These are phyloP conservation scores for Saccharomycopsis schoenii DNA, from an alignment of 805 yeast species.

Conservation along the genomic window DNA sequence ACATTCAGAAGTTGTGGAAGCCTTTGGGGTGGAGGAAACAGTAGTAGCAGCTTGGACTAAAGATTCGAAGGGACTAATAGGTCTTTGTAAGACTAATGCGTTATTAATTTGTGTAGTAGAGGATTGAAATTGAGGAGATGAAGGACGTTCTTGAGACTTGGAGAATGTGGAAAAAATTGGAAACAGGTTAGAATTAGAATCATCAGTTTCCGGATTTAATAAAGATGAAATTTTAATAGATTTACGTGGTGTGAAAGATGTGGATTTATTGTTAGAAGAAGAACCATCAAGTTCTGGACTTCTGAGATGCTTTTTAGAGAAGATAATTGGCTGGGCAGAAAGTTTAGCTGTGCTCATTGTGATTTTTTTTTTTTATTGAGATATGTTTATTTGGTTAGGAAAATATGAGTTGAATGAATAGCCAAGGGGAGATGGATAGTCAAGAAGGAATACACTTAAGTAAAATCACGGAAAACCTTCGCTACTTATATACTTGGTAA, in stretches of 20 bases:
- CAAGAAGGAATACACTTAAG: not conserved
- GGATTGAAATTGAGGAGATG: constrained; percentile 10
- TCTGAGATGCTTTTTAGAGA: not conserved
- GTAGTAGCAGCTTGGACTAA: not conserved
- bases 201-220: constrained; percentile 9
- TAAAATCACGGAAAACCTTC: not conserved
- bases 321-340: not conserved
- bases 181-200: constrained; percentile 9
- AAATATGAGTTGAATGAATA: too few relatives aligned
- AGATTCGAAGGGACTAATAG: constrained; percentile 14
- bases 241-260: constrained; percentile 12
- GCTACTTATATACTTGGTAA: not conserved
- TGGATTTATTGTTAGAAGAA: not conserved
- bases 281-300: not conserved
- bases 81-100: constrained; percentile 6
- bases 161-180: constrained; percentile 12
- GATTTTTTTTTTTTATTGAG: not conserved
- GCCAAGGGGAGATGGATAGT: too few relatives aligned
- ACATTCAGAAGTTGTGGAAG: constrained; percentile 1
- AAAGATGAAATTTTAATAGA: constrained; percentile 14
- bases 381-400: not conserved
- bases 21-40: constrained; percentile 1
- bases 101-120: constrained; percentile 9
- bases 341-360: not conserved
- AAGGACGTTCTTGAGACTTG: not conserved